A percentile compares a stretch with the other conserved stretches of the same genome.
Conservation (phyloP, 169 alveolate species). For the Eimeria praecox region DNA sequence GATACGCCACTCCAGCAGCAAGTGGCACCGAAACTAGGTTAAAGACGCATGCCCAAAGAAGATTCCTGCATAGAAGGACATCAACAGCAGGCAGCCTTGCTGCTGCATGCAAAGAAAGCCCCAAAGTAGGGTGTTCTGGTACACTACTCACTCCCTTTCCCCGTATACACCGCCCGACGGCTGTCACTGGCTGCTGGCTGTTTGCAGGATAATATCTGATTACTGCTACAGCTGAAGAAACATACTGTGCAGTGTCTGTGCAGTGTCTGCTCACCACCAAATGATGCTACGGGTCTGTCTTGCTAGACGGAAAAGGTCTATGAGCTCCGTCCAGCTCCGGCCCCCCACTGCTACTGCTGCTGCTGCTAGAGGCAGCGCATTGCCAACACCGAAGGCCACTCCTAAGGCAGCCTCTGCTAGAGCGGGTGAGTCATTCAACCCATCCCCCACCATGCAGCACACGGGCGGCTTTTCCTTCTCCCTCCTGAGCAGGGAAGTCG, state of each 20-base stretch:
- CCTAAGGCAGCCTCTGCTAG: constrained; percentile 84
- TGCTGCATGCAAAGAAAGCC: background rate
- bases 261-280: constrained; percentile 24
- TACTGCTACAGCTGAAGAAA: background rate
- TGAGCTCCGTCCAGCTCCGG: constrained; percentile 55
- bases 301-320: constrained; percentile 52
- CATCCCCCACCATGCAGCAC: constrained; percentile 83
- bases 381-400: constrained; percentile 83
- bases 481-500: background rate
- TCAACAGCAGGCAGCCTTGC: background rate
- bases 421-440: constrained; percentile 84
- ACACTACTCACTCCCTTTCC: background rate
- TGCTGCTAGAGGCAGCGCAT: constrained; percentile 76
- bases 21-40: constrained; percentile 81
- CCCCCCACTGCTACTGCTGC: constrained; percentile 80
- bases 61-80: constrained; percentile 53
- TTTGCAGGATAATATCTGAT: background rate
- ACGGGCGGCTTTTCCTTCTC: background rate
- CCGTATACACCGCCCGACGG: background rate
- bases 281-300: constrained; percentile 37
- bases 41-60: constrained; percentile 83
- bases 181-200: no score
- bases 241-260: background rate
- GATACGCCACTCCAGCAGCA: constrained; percentile 85
- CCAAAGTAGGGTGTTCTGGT: background rate